Evolutionary conservation across 345 rosid genomes (phyloP), one percentile per base, ranked within the genome.

Genomic region (Theobroma cacao): DNA sequence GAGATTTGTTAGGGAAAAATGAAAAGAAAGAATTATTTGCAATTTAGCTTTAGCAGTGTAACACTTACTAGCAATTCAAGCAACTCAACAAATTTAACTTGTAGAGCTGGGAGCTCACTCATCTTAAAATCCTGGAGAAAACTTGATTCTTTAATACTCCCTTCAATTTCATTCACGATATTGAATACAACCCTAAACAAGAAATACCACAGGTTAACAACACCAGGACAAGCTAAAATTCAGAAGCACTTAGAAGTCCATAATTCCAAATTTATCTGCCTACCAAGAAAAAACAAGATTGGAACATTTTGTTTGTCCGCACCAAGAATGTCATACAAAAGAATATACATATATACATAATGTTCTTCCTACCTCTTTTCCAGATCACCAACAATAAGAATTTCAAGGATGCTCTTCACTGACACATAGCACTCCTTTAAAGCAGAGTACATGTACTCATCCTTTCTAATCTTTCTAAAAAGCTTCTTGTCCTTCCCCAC

Each of bases 401-500:
- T 82, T 78, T 90, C 93, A 74, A 95, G 90, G 84, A 95, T 90
- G 90, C 85, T 82, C 89, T 91, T 92, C 82, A 93, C 77, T 73
- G 96, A 92, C 80, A 93, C 97, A 31, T 91, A 95, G 84, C 98
- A 89, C 84, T 95, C 99, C 83, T 81, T 92, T 55, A 91, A 90
- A 65, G 97, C 97, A 79, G 76, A 81, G 84, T 89, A 87, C 99
- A 95, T 95, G 88, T 90, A 91, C 85, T 89, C 88, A 81, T 95
- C 99, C 78, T 83, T 95, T 69, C 84, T 90, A 77, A 95, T 86
- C 88, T 86, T 95, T 81, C 87, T 84, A 75, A 83, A 82, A 61
- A 95, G 99, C 79, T 28, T 79, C 73, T 85, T 84, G 40, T 92
- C 96, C 85, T 91, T 88, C 76, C 91, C 96, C 9, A 34, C 78